Evolutionary conservation across 257 asterid genomes (phyloP).

Genomic region (Lantana camara): DNA sequence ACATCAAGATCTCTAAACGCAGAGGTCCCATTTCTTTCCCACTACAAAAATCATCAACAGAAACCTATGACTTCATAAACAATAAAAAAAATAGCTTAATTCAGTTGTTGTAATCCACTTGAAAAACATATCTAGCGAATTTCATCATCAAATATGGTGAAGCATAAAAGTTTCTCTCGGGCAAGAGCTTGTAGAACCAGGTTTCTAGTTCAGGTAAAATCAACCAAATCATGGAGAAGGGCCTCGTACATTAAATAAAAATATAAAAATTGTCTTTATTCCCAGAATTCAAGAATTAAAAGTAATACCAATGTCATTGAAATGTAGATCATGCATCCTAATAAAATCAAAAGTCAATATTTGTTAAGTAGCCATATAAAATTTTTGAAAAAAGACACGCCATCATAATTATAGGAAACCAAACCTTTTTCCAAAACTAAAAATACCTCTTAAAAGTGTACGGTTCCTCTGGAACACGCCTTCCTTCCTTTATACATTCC

Average conservation of each 20-base stretch:
- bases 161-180: not conserved
- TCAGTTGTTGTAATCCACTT: not conserved
- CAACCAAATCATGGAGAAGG: not conserved
- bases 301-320: not conserved
- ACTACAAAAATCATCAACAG: conserved; percentile 47
- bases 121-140: not conserved
- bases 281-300: not conserved
- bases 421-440: conserved; percentile 10
- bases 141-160: not conserved
- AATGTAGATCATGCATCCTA: not conserved
- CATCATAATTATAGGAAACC: not conserved
- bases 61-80: not conserved
- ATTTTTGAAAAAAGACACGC: not conserved
- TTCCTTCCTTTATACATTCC: conserved; percentile 70
- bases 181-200: conserved; percentile 9
- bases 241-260: not conserved
- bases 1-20: conserved; percentile 33
- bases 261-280: not conserved
- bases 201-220: not conserved
- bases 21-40: conserved; percentile 76
- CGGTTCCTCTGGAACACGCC: conserved; percentile 59
- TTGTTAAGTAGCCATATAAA: not conserved
- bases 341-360: not conserved
- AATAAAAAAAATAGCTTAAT: no score
- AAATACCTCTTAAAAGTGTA: conserved; percentile 62